Evolutionary conservation across 2,329 filamentous ascomycete species (phyloP), one percentile per base, ranked within the genome.

Genomic region (Gliomastix tumulicola): DNA sequence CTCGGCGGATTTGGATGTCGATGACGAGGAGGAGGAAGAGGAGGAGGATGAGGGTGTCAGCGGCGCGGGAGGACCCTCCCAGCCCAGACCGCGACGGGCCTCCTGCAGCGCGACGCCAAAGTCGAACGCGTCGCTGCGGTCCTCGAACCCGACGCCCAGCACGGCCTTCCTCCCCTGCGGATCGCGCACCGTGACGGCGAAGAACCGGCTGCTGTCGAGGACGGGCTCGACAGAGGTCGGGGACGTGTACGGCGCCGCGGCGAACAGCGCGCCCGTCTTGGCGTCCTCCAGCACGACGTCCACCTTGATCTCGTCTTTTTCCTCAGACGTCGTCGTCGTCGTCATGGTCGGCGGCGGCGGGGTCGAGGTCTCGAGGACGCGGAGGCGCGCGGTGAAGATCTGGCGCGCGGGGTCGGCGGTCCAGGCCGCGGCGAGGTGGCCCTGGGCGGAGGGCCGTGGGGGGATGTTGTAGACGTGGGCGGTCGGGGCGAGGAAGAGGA

Each of bases 401-500:
- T 87, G 80, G 25, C 81, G 77, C 44, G 74, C 71, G 41, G 78
- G 74, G 41, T 82, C 74, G 32, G 69, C 68, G 20, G 87, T 94
- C 88, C 88, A 95, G 44, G 74, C 65, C 11, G 80, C 71, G 41
- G 88, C 88, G 23, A 73, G 74, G 69, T 94, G 84, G 57, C 88
- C 88, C 57, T 84, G 83, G 49, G 79, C 87, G 15, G 82, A 83
- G 31, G 81, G 72, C 40, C 88, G 69, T 18, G 88, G 87, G 15
- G 88, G 88, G 57, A 94, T 88, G 53, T 83, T 79, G 71, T 94
- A 95, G 68, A 94, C 75, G 66, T 94, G 86, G 45, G 92, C 82
- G 45, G 73, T 68, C 50, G 72, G 66, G 44, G 81, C 76, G 57
- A 88, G 67, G 73, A 87, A 89, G 57, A 94, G 82, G 55, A 92